Percentiles rank a stretch among this genome's conserved stretches.
Conservation (phyloP, 148 eudicot genomes). For the Vaccinium vitisidaea region DNA sequence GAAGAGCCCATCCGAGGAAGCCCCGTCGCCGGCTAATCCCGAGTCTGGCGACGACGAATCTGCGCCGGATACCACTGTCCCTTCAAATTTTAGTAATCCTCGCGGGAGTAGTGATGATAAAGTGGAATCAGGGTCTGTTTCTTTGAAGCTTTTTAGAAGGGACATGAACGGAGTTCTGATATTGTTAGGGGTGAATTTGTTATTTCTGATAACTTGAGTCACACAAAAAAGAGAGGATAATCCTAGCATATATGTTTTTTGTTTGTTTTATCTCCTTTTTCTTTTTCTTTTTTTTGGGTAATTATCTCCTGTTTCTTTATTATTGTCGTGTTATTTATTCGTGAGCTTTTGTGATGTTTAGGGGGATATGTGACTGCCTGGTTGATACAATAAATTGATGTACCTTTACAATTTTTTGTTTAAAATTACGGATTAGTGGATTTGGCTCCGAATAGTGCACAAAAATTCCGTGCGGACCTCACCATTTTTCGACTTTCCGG, state of each 20-base stretch:
- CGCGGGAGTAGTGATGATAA: constrained; percentile 27
- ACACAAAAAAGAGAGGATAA: not conserved
- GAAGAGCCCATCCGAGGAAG: constrained; percentile 29
- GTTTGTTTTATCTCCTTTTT: not conserved
- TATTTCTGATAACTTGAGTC: not conserved
- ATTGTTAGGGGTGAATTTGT: constrained; percentile 21
- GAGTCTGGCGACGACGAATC: constrained; percentile 52
- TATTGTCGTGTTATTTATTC: not conserved
- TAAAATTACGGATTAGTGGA: not conserved
- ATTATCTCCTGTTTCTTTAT: not conserved
- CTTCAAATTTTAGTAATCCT: constrained; percentile 65
- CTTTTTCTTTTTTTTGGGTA: not conserved
- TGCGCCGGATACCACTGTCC: constrained; percentile 52
- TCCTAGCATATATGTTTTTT: not conserved
- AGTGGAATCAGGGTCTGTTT: constrained; percentile 25
- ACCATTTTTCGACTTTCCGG: too few relatives aligned
- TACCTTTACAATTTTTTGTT: not conserved
- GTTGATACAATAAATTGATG: not conserved
- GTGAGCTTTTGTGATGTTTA: not conserved
- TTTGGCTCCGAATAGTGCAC: not conserved
- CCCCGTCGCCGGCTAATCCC: constrained; percentile 49
- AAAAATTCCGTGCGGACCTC: too few relatives aligned
- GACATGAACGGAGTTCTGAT: constrained; percentile 26
- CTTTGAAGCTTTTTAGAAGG: constrained; percentile 27
- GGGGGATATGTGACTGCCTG: not conserved